Percentiles rank a stretch among this genome's conserved stretches.
Evolutionary conservation across 352 stramenopile genomes (phyloP).

Genomic region (Phytopythium boreale): DNA sequence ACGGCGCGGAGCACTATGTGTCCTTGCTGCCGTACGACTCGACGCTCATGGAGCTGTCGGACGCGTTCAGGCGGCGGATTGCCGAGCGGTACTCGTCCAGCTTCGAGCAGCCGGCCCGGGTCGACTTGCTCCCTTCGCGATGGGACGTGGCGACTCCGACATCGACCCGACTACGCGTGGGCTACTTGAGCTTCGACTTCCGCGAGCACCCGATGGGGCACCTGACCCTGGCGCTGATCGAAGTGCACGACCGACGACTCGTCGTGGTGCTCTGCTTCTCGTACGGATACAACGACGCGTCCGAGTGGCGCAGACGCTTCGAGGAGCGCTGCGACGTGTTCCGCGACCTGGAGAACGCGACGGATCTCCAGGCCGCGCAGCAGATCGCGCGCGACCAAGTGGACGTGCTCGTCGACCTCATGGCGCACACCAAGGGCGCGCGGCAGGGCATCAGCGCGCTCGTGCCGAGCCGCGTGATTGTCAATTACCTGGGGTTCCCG

Average conservation of each 20-base stretch:
- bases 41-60: slow-evolving; percentile 53
- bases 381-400: slow-evolving; percentile 56
- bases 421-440: slow-evolving; percentile 87
- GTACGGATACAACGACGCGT: slow-evolving; percentile 80
- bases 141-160: slow-evolving; percentile 3
- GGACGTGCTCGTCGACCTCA: slow-evolving; percentile 90
- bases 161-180: slow-evolving; percentile 50
- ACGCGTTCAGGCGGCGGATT: slow-evolving; percentile 44
- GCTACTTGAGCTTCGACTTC: slow-evolving; percentile 90
- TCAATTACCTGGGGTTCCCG: slow-evolving; percentile 92
- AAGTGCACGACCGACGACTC: slow-evolving; percentile 51
- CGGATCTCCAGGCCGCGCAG: slow-evolving; percentile 52
- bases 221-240: slow-evolving; percentile 81
- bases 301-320: slow-evolving; percentile 52
- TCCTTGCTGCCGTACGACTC: slow-evolving; percentile 71
- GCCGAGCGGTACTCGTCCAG: slow-evolving; percentile 22
- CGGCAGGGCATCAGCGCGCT: slow-evolving; percentile 60
- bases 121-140: slow-evolving; percentile 25
- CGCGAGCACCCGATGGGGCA: slow-evolving; percentile 93
- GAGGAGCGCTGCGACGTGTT: slow-evolving; percentile 55
- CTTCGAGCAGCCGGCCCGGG: slow-evolving; percentile 34
- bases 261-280: slow-evolving; percentile 71
- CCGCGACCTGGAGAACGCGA: slow-evolving; percentile 45
- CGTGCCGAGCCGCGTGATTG: slow-evolving; percentile 52
- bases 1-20: slow-evolving; percentile 1